Percentiles rank a stretch among this genome's conserved stretches.
Evolutionary conservation across 495 filamentous ascomycete species (phyloP).

Genomic region (Paragyromitra xinjiangensis): DNA sequence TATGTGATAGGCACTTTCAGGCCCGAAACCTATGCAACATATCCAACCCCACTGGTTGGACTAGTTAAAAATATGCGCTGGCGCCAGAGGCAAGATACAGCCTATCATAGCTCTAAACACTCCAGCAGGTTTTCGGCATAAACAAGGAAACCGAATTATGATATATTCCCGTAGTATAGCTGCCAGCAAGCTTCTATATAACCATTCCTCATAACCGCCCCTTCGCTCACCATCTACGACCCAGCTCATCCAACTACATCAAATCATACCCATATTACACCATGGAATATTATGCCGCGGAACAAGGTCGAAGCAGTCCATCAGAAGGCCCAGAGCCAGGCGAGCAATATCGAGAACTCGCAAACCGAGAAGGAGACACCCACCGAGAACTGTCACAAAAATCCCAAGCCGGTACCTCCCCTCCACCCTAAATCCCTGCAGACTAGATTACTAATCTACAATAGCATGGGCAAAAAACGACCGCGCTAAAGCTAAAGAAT

Average conservation of each 20-base stretch:
- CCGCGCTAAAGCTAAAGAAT: constrained; percentile 20
- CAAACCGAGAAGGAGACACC: neutral
- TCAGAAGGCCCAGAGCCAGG: neutral
- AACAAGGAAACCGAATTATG: neutral
- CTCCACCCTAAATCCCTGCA: neutral
- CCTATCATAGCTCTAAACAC: neutral
- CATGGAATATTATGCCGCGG: neutral
- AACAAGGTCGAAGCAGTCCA: neutral
- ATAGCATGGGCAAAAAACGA: constrained; percentile 11
- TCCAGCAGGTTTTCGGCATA: neutral
- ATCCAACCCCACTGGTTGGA: neutral
- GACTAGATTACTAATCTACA: neutral
- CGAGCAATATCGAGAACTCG: neutral
- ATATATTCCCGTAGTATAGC: neutral
- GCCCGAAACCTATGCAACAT: neutral
- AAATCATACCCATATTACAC: neutral
- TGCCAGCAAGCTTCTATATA: too few species aligned
- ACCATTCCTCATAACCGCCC: too few species aligned
- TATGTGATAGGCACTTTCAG: neutral
- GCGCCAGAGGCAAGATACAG: neutral
- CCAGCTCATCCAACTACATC: neutral
- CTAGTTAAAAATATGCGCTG: neutral
- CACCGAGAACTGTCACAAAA: neutral
- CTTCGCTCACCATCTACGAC: neutral
- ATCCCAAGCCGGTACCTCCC: neutral